These are phyloP conservation scores for Alectoria sarmentosa DNA, from an alignment of 495 filamentous ascomycete genomes.

Conservation along the genomic window DNA sequence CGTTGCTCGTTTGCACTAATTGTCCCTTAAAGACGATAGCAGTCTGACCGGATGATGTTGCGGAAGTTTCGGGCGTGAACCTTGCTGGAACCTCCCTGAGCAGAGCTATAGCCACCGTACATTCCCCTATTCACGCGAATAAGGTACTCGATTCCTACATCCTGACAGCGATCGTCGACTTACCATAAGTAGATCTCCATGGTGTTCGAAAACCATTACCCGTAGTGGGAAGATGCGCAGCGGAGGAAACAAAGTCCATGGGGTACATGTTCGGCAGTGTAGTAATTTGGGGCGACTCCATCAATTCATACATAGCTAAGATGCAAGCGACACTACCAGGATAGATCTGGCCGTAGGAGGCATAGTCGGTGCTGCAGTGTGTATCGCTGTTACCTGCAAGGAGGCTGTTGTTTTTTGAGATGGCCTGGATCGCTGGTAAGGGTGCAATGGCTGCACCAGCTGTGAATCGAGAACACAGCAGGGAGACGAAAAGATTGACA, in stretches of 20 bases:
- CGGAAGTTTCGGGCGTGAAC: background rate
- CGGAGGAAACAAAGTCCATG: conserved; percentile 1
- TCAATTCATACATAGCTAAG: background rate
- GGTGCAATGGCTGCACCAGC: background rate
- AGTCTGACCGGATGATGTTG: background rate
- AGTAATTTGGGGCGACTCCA: background rate
- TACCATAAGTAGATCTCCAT: background rate
- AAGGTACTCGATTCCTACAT: background rate
- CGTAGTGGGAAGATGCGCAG: background rate
- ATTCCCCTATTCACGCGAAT: background rate
- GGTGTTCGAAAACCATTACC: background rate
- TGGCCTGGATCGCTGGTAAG: background rate
- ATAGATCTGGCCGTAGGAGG: background rate
- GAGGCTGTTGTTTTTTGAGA: background rate
- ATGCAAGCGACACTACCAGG: background rate
- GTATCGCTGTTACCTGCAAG: background rate
- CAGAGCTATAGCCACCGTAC: background rate
- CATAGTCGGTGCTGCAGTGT: background rate
- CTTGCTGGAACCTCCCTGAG: background rate
- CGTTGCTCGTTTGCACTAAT: background rate
- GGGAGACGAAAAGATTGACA: background rate
- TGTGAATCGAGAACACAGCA: conserved; percentile 1
- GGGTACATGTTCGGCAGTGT: background rate
- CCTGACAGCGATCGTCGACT: background rate
- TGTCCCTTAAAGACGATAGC: background rate